Evolutionary conservation across 192 early-diverging fungal genomes (phyloP), one percentile per base, ranked within the genome.

Genomic region (Geranomyces variabilis): DNA sequence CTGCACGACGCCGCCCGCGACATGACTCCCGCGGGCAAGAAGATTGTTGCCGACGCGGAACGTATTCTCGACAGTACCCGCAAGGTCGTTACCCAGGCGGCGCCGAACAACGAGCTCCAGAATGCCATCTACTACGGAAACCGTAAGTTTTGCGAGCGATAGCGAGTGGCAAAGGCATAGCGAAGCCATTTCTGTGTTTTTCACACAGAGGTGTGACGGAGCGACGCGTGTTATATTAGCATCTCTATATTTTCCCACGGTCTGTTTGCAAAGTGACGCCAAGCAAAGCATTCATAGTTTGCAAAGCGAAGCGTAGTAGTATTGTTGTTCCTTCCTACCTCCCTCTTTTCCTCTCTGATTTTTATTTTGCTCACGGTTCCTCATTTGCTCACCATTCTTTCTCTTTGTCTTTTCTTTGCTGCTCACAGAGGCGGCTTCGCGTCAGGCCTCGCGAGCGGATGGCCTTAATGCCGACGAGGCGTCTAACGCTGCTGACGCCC

Each of bases 51-150:
- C 43, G 74, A 83, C 71, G 51, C 76, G 1, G 73, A 84, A 69
- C 74, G 70, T 31, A 28, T 83, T 10, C 46, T 81, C 31, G 78
- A 80, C 0, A 70, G 55, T 13, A 76, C 76, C 8, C 66, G 78
- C 53, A 67, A 56, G 36, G 45, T 84, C 9, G 53, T 85, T 1
- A 41, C 66, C 51, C 81, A 87, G 51, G 79, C 79, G 33, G 80
- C 79, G 67, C 75, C 74, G 9, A 65, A 78, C 47, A 79, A 85
- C 53, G 71, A 87, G 64, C 70, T 84, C 26, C 85, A 87, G 48
- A 78, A 77, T 45, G 61, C 60, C 44, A 21, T 84, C 4, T 72
- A 72, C 70, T 64, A 72, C 34, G 70, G 70, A 45, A 45, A 43
- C 12, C 41, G 70, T 68, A 68, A 55, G 66, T 68, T n/a, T n/a